These are phyloP conservation scores for Fraxinus quadrangulata DNA, from an alignment of 257 asterid species.

Conservation along the genomic window DNA sequence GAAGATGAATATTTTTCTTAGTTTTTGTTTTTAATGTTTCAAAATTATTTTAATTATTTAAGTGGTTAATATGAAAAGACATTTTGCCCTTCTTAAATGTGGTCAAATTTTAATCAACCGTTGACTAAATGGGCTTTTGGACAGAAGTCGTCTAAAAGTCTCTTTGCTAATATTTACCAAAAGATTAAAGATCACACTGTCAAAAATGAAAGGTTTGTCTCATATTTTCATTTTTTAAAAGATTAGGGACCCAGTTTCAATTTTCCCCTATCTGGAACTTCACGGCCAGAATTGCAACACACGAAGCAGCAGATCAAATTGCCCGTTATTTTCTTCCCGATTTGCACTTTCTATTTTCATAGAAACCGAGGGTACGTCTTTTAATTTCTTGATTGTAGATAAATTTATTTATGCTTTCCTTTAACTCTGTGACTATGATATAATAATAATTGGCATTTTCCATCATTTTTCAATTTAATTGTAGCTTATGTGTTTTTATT, in stretches of 20 bases:
- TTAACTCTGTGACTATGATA: neutral
- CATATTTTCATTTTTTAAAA: neutral
- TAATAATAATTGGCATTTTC: neutral
- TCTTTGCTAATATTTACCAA: too few relatives aligned
- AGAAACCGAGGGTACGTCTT: slow-evolving; percentile 20
- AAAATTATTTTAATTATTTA: too few relatives aligned
- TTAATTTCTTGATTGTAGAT: neutral
- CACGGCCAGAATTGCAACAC: neutral
- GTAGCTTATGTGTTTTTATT: neutral
- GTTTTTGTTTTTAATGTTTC: too few relatives aligned
- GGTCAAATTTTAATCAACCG: too few relatives aligned
- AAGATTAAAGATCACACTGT: neutral
- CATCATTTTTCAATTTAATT: neutral
- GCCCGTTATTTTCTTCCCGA: slow-evolving; percentile 27
- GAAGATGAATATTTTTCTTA: too few relatives aligned
- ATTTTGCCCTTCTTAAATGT: too few relatives aligned
- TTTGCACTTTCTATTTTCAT: slow-evolving; percentile 20
- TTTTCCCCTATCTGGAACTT: too few relatives aligned
- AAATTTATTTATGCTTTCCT: neutral
- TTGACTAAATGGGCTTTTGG: too few relatives aligned
- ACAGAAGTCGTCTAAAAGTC: too few relatives aligned
- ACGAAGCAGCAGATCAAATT: neutral
- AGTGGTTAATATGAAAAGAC: too few relatives aligned
- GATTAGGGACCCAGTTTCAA: neutral
- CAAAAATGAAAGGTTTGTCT: neutral